Evolutionary conservation across 2,329 filamentous ascomycete species (phyloP), one percentile per base, ranked within the genome.

Genomic region (Tolypocladium nubicola): DNA sequence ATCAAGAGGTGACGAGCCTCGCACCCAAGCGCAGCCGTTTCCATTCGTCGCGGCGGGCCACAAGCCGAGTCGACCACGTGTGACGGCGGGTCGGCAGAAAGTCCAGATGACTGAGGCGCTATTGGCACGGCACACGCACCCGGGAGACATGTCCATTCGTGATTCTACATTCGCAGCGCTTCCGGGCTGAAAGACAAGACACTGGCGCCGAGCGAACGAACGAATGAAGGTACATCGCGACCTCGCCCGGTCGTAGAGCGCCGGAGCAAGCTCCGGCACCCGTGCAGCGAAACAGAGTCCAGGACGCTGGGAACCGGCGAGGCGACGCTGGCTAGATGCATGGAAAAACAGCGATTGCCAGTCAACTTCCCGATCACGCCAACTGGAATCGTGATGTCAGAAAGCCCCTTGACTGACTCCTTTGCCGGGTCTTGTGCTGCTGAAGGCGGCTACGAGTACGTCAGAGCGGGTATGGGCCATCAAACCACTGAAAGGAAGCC

Each of bases 331-430:
- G 30, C 13, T n/a, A n/a, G n/a, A n/a, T n/a, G 30, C 23, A 53
- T 49, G 39, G 45, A n/a, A 40, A 56, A 39, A 56, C 2, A 1
- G 16, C 54, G 58, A 60, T 60, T 50, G 52, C 54, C 58, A 33
- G 58, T 58, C 57, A 39, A 55, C 43, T 55, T 53, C 45, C 52
- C 59, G 57, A 60, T 60, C 53, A 54, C 40, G 52, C 54, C 52
- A 38, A 9, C 23, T 7, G 57, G 35, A 55, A 60, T 60, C 57
- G 57, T 37, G 57, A 60, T 58, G 55, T 30, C 30, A n/a, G 5
- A 23, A 26, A 11, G 21, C 43, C 26, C 21, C 30, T 33, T 33
- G 30, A 8, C 30, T 33, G 30, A 8, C 30, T 33, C 30, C 30
- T 7, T 9, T 33, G 30, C 30, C 8, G 30, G 30, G 30, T 33